Percentiles rank a stretch among this genome's conserved stretches.
Conservation (phyloP, 164 flowering plant species). For the Stephania cephalantha region DNA sequence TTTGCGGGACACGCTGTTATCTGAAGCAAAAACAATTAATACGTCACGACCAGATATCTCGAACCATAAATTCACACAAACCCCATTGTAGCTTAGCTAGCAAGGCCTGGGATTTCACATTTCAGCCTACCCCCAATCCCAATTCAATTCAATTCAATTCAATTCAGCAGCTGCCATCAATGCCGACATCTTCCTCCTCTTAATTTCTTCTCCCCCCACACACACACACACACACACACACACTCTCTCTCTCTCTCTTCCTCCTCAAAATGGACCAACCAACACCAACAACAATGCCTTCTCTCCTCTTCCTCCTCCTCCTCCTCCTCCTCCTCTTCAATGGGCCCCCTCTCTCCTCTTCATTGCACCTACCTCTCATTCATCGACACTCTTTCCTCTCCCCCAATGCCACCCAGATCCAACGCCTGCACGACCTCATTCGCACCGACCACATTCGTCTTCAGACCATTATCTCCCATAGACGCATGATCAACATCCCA, state of each 20-base stretch:
- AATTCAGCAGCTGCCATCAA: background rate
- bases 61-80: slow-evolving; percentile 2
- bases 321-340: slow-evolving; percentile 1
- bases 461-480: slow-evolving; percentile 7
- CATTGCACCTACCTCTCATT: slow-evolving; percentile 16
- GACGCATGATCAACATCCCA: no score
- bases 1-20: slow-evolving; percentile 5
- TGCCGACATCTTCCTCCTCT: background rate
- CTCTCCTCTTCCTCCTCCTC: slow-evolving; percentile 4
- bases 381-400: slow-evolving; percentile 8
- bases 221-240: background rate
- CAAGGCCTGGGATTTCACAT: background rate
- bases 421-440: slow-evolving; percentile 12
- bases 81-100: background rate
- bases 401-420: slow-evolving; percentile 3
- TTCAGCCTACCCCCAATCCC: background rate
- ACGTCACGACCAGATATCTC: background rate
- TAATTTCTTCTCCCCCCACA: background rate
- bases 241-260: background rate
- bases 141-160: background rate
- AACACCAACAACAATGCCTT: slow-evolving; percentile 9
- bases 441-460: slow-evolving; percentile 11
- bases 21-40: background rate
- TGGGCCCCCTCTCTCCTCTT: slow-evolving; percentile 8
- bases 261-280: background rate